These are phyloP conservation scores for Microsporum canis DNA, from an alignment of 2,329 filamentous ascomycete species.

Conservation along the genomic window DNA sequence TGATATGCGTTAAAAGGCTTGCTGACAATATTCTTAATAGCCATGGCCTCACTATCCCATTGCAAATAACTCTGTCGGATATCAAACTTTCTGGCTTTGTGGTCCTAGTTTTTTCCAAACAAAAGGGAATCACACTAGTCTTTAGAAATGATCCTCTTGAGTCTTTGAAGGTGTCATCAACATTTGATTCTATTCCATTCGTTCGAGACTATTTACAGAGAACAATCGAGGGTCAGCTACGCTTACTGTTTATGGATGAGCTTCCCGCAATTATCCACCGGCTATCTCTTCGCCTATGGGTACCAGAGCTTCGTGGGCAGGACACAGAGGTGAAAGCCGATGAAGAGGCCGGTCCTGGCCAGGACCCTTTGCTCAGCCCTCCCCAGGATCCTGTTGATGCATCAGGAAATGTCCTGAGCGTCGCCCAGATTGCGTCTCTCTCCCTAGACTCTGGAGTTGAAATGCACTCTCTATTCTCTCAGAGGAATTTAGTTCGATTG, in stretches of 20 bases:
- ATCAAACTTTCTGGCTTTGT: conserved; percentile 95
- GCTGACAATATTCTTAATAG: conserved; percentile 20
- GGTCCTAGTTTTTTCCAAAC: conserved; percentile 91
- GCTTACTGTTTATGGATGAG: conserved; percentile 95
- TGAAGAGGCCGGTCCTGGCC: conserved; percentile 45
- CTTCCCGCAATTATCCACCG: conserved; percentile 92
- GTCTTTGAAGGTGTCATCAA: conserved; percentile 95
- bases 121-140: conserved; percentile 91
- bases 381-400: conserved; percentile 73
- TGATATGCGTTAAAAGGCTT: not conserved
- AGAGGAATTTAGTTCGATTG: conserved; percentile 80
- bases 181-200: conserved; percentile 97
- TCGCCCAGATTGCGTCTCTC: conserved; percentile 62
- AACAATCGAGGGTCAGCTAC: conserved; percentile 86
- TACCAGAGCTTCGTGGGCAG: conserved; percentile 64
- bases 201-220: conserved; percentile 93
- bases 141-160: conserved; percentile 97
- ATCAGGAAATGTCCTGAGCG: conserved; percentile 64
- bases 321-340: conserved; percentile 34
- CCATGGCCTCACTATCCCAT: conserved; percentile 87
- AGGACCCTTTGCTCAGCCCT: conserved; percentile 72
- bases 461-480: conserved; percentile 81
- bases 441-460: conserved; percentile 70
- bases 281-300: conserved; percentile 78
- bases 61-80: conserved; percentile 91